phyloP scores from a whole-genome alignment of 495 filamentous ascomycete species.

The Penicillium alfredii region DNA sequence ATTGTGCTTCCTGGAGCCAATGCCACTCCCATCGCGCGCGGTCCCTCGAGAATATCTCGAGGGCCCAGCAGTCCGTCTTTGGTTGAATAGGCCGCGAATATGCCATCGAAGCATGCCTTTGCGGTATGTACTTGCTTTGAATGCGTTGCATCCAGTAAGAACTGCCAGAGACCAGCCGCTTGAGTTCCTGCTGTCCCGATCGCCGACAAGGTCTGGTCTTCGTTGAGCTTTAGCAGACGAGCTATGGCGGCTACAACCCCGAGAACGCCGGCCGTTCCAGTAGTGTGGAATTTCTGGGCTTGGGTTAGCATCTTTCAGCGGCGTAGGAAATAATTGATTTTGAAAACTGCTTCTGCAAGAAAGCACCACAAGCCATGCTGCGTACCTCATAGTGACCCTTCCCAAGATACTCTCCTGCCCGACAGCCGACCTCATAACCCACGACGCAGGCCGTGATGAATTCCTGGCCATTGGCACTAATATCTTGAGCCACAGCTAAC shows the following conservation, averaged over 20 bases:
- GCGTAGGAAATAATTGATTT: too few species aligned
- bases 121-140: constrained; percentile 37
- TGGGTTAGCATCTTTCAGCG: too few species aligned
- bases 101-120: constrained; percentile 33
- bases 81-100: constrained; percentile 31
- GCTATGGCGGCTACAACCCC: constrained; percentile 29
- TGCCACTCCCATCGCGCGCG: constrained; percentile 27
- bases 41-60: constrained; percentile 31
- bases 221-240: constrained; percentile 22
- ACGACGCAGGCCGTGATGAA: constrained; percentile 34
- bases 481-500: constrained; percentile 30
- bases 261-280: constrained; percentile 29
- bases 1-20: constrained; percentile 22
- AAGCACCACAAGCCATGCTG: too few species aligned
- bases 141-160: constrained; percentile 31
- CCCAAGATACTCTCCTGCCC: constrained; percentile 29
- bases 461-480: constrained; percentile 24
- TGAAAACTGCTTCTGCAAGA: too few species aligned
- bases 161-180: constrained; percentile 35
- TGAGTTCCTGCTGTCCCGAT: constrained; percentile 35
- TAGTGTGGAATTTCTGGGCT: constrained; percentile 28
- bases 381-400: constrained; percentile 33
- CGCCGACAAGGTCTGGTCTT: constrained; percentile 21
- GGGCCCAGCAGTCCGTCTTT: constrained; percentile 26
- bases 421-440: constrained; percentile 32